Percentiles rank a stretch among this genome's conserved stretches.
These are phyloP conservation scores for Claviceps sp. DNA, from an alignment of 2,329 filamentous ascomycete species.

Conservation along the genomic window DNA sequence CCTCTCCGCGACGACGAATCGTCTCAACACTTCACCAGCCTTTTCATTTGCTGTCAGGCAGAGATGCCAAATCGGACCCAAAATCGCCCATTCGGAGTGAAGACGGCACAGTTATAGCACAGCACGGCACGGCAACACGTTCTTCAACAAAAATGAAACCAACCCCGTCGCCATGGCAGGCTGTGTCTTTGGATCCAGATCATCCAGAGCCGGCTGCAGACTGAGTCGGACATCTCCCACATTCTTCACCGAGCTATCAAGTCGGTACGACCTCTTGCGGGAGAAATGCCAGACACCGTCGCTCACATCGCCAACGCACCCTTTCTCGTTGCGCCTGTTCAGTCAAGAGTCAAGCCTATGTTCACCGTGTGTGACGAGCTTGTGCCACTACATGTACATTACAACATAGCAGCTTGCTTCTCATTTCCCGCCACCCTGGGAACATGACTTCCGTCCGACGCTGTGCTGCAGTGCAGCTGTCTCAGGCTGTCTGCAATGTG, in stretches of 20 bases:
- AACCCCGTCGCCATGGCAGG: background rate
- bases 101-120: background rate
- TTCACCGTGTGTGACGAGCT: conserved; percentile 13
- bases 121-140: background rate
- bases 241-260: background rate
- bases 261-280: background rate
- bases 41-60: background rate
- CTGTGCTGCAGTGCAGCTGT: conserved; percentile 9
- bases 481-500: background rate
- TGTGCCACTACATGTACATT: conserved; percentile 6
- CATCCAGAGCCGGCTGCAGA: background rate
- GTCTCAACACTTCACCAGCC: background rate
- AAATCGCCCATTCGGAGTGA: background rate
- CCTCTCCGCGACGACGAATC: too few species aligned
- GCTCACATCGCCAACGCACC: background rate
- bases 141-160: background rate
- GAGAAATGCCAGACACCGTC: background rate
- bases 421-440: conserved; percentile 37
- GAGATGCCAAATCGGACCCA: background rate
- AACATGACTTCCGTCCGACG: conserved; percentile 31
- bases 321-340: conserved; percentile 6
- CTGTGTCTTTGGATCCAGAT: background rate
- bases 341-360: conserved; percentile 9
- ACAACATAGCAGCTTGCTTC: conserved; percentile 10
- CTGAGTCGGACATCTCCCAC: conserved; percentile 7